These are phyloP conservation scores for Populus pruinosa DNA, from an alignment of 345 rosid genomes.

Conservation along the genomic window DNA sequence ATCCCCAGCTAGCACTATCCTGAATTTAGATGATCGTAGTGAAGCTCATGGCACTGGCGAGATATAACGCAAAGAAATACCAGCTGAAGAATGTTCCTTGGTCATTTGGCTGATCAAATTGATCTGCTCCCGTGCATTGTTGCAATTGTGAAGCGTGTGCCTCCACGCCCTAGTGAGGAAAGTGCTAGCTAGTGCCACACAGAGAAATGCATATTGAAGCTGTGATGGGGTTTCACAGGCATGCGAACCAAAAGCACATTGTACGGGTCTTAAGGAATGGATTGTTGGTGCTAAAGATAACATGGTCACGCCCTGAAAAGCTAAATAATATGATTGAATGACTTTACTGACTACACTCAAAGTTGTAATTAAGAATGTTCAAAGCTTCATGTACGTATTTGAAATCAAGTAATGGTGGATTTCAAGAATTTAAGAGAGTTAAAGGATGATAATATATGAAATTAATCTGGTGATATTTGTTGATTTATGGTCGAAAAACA, in stretches of 20 bases:
- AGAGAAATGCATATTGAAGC: slow-evolving; percentile 35
- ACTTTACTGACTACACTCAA: no score
- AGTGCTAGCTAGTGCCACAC: slow-evolving; percentile 36
- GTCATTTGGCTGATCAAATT: slow-evolving; percentile 32
- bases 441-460: no score
- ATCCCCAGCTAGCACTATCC: slow-evolving; percentile 45
- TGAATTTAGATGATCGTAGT: slow-evolving; percentile 39
- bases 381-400: no score
- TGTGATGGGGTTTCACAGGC: slow-evolving; percentile 33
- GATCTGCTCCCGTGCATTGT: slow-evolving; percentile 43
- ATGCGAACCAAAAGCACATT: slow-evolving; percentile 22
- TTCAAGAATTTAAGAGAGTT: no score
- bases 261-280: slow-evolving; percentile 34
- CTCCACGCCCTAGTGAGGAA: slow-evolving; percentile 27
- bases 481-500: no score
- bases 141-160: slow-evolving; percentile 35
- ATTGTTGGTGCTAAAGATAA: slow-evolving; percentile 34
- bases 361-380: no score
- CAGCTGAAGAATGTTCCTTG: slow-evolving; percentile 46
- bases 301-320: slow-evolving; percentile 39
- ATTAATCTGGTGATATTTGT: no score
- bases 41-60: slow-evolving; percentile 7
- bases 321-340: no score
- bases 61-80: slow-evolving; percentile 35
- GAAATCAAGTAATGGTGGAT: no score